Evolutionary conservation across 139 green algal genomes (phyloP), one percentile per base, ranked within the genome.

Genomic region (Ettlia oleoabundans): DNA sequence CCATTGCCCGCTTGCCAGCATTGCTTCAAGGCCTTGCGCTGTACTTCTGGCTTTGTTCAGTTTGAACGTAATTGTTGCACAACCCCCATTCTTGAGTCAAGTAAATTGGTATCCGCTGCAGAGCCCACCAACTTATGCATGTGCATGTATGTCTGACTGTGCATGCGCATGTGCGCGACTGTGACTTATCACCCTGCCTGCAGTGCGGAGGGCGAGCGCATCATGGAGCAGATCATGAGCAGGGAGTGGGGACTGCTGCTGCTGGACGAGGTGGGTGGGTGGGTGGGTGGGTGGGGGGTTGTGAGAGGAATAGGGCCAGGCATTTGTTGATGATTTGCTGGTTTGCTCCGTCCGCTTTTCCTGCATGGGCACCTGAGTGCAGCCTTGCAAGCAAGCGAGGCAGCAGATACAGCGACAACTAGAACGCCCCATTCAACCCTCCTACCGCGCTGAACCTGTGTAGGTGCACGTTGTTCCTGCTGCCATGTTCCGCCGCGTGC

Each of bases 161-260:
- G 47, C 47, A 10, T 58, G 47, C 32, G 13, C 21, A n/a, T n/a
- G n/a, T n/a, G n/a, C n/a, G n/a, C n/a, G n/a, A n/a, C n/a, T n/a
- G n/a, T n/a, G n/a, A n/a, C n/a, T n/a, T n/a, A n/a, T n/a, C 22
- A 9, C 64, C 10, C 19, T 9, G 6, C n/a, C 64, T 37, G 58
- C 55, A 77, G 69, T 40, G 70, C 55, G n/a, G 69, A 80, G 58
- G 66, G 69, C 30, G 82, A 86, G 47, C 47, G 65, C 47, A 78
- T 83, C 78, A 96, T 97, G 90, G 43, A 90, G 41, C 63, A 89
- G 82, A 97, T 99, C 76, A 85, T 82, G 28, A 76, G 51, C 10
- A 88, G 93, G 3, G 97, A 99, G 90, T 99, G 97, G 97, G 97
- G 97, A 13, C 90, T 99, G 65, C 90, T 99, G 82, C 88, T 99